A percentile compares a stretch with the other conserved stretches of the same genome.
phyloP scores from a whole-genome alignment of 108 stramenopile species.

The Aureococcus anophagefferens region DNA sequence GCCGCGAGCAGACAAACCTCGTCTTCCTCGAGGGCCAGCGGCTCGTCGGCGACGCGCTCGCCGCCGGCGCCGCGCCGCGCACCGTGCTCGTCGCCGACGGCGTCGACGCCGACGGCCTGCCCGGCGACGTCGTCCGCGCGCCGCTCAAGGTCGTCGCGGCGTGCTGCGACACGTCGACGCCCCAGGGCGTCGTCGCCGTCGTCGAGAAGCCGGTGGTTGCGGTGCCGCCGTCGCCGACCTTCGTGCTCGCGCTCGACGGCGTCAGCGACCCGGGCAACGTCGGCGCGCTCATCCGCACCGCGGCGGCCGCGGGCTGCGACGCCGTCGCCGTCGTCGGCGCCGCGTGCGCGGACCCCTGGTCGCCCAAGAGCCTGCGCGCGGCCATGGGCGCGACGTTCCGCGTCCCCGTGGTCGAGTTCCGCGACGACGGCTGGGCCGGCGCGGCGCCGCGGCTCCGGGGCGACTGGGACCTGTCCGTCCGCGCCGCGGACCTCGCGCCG shows the following conservation, averaged over 20 bases:
- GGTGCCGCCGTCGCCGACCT: not conserved
- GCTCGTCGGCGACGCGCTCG: not conserved
- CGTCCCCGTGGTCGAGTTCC: conserved; percentile 49
- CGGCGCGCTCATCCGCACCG: conserved; percentile 59
- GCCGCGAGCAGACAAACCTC: not conserved
- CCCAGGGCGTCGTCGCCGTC: conserved; percentile 69
- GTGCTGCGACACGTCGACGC: conserved; percentile 57
- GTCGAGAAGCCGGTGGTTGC: conserved; percentile 31
- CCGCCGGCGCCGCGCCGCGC: not conserved
- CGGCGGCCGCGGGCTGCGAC: conserved; percentile 58
- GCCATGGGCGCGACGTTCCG: conserved; percentile 70
- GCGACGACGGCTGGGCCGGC: conserved; percentile 24
- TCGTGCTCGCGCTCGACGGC: conserved; percentile 64
- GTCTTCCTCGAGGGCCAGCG: not conserved
- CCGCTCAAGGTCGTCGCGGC: conserved; percentile 32
- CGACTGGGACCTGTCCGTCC: not conserved
- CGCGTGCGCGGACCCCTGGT: conserved; percentile 66
- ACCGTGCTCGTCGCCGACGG: not conserved
- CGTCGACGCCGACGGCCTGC: not conserved
- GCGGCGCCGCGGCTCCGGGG: not conserved
- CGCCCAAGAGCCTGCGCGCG: conserved; percentile 64
- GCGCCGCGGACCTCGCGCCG: not conserved
- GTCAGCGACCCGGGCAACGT: conserved; percentile 64
- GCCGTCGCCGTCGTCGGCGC: conserved; percentile 60
- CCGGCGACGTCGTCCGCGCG: not conserved